Base-by-base conservation (phyloP, 495 filamentous ascomycete genomes). In the Aspergillus heteromorphus region DNA sequence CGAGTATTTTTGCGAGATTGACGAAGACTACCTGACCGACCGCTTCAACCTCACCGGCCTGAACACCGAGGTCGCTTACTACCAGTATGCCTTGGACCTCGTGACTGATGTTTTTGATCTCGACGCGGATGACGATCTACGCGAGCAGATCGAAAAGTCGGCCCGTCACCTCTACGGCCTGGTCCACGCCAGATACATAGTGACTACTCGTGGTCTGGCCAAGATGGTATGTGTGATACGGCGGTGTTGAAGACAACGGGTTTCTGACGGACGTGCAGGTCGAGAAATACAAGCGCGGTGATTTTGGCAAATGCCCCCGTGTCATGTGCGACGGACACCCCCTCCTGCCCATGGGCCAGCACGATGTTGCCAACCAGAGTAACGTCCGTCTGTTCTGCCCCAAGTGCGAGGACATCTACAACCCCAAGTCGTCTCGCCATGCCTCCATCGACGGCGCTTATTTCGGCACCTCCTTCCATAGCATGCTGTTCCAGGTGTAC, bases 61-160 rank as follows among this genome's bases (percentile, higher is more conserved):
- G 29, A 97, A 97, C 69, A 90, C 91, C 29, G 93, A 99, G 67
- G 93, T 99, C 5, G 87, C 93, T 55, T 96, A 97, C 78, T 99
- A 99, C 65, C 92, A 99, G 69, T 95, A 97, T 81, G 95, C 93
- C 10, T 82, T 99, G 23, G 93, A 99, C 66, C 82, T 99, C n/a
- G 88, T 99, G 47, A 99, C 95, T n/a, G 93, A 99, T 65, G 92
- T 97, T 41, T 99, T 99, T 69, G 93, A 99, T 63, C 86, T 97
- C 63, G 93, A 99, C 71, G 96, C 93, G 69, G 92, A 97, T 65
- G 95, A 97, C 69, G 93, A 97, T 48, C 91, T 97, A 79, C 83
- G 93, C 38, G 93, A 97, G 74, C 90, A 91, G 62, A 97, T 99
- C 48, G 93, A 99, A 71, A 97, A 97, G 73, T 95, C 91, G 21